A percentile compares a stretch with the other conserved stretches of the same genome.
Conservation (phyloP, 768 basidiomycete genomes). For the Royoungia palumana region DNA sequence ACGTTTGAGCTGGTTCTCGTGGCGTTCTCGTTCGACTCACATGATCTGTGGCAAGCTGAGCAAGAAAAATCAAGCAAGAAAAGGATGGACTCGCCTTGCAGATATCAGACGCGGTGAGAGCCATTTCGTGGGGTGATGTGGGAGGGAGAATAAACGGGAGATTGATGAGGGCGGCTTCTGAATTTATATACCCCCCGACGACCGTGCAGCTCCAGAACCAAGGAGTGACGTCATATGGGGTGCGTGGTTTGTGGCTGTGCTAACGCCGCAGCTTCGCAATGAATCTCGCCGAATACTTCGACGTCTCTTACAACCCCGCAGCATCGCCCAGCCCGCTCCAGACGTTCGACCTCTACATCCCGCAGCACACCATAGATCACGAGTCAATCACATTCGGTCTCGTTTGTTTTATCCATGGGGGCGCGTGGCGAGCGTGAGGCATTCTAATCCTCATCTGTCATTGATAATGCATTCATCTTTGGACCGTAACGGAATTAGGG, state of each 20-base stretch:
- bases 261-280: not conserved
- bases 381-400: constrained; percentile 34
- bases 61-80: not conserved
- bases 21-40: constrained; percentile 24
- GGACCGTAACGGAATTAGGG: constrained; percentile 40
- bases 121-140: constrained; percentile 41
- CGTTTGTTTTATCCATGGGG: constrained; percentile 76
- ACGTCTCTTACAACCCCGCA: constrained; percentile 36
- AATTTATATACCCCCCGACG: too few species aligned
- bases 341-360: constrained; percentile 55
- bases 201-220: too few species aligned
- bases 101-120: constrained; percentile 70
- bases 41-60: constrained; percentile 39
- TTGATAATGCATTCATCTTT: constrained; percentile 1
- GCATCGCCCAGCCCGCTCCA: constrained; percentile 33
- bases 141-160: not conserved
- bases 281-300: constrained; percentile 12
- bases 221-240: constrained; percentile 28
- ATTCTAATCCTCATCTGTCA: not conserved
- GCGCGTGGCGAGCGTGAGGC: constrained; percentile 77
- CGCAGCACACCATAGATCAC: constrained; percentile 12
- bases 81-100: constrained; percentile 56
- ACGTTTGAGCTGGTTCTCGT: constrained; percentile 11
- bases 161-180: not conserved
- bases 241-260: constrained; percentile 11